Evolutionary conservation across 2,329 filamentous ascomycete species (phyloP), one percentile per base, ranked within the genome.

Genomic region (Paraconiothyrium brasiliense): DNA sequence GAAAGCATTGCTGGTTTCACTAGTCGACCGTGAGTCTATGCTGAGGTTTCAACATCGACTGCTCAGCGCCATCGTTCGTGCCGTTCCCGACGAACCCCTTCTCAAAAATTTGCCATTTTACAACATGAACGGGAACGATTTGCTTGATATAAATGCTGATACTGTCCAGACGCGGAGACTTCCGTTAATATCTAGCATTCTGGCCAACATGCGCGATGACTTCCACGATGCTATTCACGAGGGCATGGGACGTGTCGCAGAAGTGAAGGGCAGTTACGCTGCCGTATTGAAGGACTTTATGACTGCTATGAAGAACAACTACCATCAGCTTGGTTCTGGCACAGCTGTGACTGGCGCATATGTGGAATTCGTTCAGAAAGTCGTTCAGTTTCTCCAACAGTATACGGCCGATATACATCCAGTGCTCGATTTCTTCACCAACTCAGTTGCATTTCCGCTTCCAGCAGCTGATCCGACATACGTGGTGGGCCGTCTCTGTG

Each of bases 1-100:
- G n/a, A 77, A 77, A 6, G 79, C 82, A 43, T 87, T 88, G 81
- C 69, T 89, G 39, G 76, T 82, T 13, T 86, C 81, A 14, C 73
- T 90, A 30, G 85, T 86, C 2, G 88, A 90, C 67, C 81, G 87
- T 52, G 84, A 86, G 55, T 85, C 87, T 2, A 80, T 84, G 75
- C 79, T 90, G 47, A 88, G 88, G 67, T 89, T 85, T 63, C 88
- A 90, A 68, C 82, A 89, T 71, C 75, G 78, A 27, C 79, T 90
- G 7, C 86, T 87, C 0, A 76, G 80, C n/a, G 80, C 82, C 3
- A 70, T 90, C 39, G 70, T 88, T 35, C 86, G 85, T 55, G 72
- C 71, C n/a, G 78, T 81, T 61, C 60, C 71, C 0, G 52, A 72
- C 0, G 81, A 87, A 54, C 79, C 81, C 0, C 71, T 90, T 4